These are phyloP conservation scores for Fusarium lateritium DNA, from an alignment of 2,329 filamentous ascomycete species.

Conservation along the genomic window DNA sequence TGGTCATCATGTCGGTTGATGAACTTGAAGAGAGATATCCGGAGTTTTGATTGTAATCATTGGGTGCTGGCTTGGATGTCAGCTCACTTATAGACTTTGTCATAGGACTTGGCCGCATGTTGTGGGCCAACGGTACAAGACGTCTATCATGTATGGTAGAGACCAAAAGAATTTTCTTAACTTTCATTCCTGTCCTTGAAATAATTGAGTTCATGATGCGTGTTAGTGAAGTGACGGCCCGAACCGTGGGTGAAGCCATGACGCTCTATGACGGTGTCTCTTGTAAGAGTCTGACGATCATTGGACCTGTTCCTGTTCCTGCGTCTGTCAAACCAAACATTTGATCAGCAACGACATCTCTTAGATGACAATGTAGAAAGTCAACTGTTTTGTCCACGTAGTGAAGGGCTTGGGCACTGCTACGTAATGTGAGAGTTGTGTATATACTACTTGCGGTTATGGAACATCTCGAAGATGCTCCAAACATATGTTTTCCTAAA, in stretches of 20 bases:
- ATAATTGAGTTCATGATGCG: background rate
- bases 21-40: slow-evolving; percentile 45
- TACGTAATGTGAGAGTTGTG: too few relatives aligned
- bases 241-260: slow-evolving; percentile 16
- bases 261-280: slow-evolving; percentile 10
- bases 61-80: slow-evolving; percentile 31
- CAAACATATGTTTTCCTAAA: too few relatives aligned
- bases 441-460: too few relatives aligned
- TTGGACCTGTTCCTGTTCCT: slow-evolving; percentile 33
- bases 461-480: too few relatives aligned
- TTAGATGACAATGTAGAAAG: slow-evolving; percentile 2
- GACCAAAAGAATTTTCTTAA: slow-evolving; percentile 11
- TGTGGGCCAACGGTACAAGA: slow-evolving; percentile 3
- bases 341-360: background rate
- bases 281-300: background rate
- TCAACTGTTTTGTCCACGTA: background rate
- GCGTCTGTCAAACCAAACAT: slow-evolving; percentile 19
- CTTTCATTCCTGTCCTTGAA: background rate
- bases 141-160: slow-evolving; percentile 14
- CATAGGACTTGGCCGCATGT: slow-evolving; percentile 6
- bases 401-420: too few relatives aligned
- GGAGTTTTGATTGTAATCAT: slow-evolving; percentile 50
- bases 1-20: slow-evolving; percentile 38
- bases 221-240: slow-evolving; percentile 10
- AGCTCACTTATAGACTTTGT: slow-evolving; percentile 20